Percentiles rank a stretch among this genome's conserved stretches.
Conservation (phyloP, 1,284 basidiomycete species). For the Phylloporus gajari region DNA sequence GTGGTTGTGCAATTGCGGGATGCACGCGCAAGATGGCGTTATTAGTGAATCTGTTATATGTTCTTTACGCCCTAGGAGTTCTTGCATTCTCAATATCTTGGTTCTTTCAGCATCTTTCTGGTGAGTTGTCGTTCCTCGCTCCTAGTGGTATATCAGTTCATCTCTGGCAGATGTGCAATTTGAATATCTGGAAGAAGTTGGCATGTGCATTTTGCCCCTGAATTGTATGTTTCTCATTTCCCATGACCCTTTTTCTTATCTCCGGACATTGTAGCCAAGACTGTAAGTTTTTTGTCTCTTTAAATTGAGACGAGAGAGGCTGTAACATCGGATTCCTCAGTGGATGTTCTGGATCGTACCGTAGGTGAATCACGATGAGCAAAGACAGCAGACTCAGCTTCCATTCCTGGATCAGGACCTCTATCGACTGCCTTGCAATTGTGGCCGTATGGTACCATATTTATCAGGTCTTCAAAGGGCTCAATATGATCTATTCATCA, state of each 20-base stretch:
- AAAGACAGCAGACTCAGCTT: no score
- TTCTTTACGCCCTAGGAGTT: background rate
- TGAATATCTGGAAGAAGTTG: slow-evolving; percentile 13
- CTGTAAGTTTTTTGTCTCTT: slow-evolving; percentile 15
- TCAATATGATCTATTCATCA: no score
- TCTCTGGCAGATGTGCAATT: slow-evolving; percentile 14
- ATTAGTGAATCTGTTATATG: background rate
- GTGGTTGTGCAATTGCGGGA: slow-evolving; percentile 1
- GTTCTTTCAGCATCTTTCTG: background rate
- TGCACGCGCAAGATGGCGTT: background rate
- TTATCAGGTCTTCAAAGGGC: no score
- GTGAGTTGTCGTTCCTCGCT: background rate
- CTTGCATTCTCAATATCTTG: background rate
- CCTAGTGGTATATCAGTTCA: no score
- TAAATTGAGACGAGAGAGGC: no score
- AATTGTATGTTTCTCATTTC: slow-evolving; percentile 21
- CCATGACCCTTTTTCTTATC: slow-evolving; percentile 1
- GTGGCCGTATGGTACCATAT: no score
- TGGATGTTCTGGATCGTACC: no score
- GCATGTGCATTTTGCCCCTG: slow-evolving; percentile 18
- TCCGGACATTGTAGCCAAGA: slow-evolving; percentile 7
- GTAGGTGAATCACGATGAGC: no score
- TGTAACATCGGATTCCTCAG: no score
- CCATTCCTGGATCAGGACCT: no score
- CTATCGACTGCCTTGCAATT: no score